These are phyloP conservation scores for Pythium volutum DNA, from an alignment of 352 stramenopile genomes.

Conservation along the genomic window DNA sequence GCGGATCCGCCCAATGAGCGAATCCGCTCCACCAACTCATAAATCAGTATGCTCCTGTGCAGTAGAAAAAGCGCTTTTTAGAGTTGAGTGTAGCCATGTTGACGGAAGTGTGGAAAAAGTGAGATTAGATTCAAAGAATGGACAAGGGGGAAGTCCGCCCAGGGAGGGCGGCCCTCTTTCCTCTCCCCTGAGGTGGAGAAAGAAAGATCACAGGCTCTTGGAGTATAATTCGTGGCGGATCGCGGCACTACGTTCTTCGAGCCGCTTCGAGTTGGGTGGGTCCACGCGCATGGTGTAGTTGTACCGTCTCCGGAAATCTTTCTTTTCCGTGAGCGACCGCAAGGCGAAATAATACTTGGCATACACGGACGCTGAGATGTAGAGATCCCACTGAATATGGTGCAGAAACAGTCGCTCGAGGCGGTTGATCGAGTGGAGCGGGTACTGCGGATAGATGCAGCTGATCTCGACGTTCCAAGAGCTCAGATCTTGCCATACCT, in stretches of 20 bases:
- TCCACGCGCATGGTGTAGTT: constrained; percentile 89
- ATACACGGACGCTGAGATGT: constrained; percentile 94
- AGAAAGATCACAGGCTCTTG: constrained; percentile 57
- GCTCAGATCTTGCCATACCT: constrained; percentile 98
- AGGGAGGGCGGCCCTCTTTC: no score
- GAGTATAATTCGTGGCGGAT: constrained; percentile 83
- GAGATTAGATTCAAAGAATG: not conserved
- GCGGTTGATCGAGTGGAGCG: constrained; percentile 96
- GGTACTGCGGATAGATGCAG: constrained; percentile 98
- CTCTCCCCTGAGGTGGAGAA: no score
- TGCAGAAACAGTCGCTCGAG: constrained; percentile 96
- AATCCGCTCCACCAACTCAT: not conserved
- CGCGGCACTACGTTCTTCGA: constrained; percentile 82
- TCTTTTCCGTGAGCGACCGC: constrained; percentile 89
- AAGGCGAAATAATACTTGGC: constrained; percentile 99
- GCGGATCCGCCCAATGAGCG: constrained; percentile 12
- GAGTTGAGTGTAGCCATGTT: constrained; percentile 1
- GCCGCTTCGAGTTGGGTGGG: constrained; percentile 79
- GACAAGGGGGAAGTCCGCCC: not conserved
- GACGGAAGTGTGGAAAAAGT: not conserved
- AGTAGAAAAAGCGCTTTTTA: constrained; percentile 12
- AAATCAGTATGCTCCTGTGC: constrained; percentile 11
- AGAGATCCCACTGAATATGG: constrained; percentile 98
- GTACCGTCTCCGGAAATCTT: constrained; percentile 88
- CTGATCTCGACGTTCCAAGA: constrained; percentile 98